phyloP scores from a whole-genome alignment of 257 asterid genomes.

The Orobanche coerulescens region DNA sequence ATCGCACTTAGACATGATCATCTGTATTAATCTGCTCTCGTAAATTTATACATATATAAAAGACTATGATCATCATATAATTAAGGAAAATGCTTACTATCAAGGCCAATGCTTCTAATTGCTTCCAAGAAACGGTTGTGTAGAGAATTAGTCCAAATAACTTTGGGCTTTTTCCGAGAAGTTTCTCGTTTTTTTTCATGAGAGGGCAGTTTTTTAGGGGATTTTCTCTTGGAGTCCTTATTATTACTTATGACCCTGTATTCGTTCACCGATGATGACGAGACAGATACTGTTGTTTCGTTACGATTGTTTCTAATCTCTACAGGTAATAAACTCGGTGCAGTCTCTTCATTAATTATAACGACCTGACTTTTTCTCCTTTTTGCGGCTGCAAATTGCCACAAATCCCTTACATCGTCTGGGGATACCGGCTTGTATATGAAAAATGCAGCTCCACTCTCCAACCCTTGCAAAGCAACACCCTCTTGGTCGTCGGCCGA shows the following conservation, averaged over 20 bases:
- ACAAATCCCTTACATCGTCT: slow-evolving; percentile 37
- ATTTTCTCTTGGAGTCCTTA: slow-evolving; percentile 22
- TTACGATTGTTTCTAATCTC: too few relatives aligned
- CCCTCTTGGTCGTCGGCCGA: slow-evolving; percentile 36
- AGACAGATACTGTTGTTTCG: background rate
- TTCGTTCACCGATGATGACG: slow-evolving; percentile 17
- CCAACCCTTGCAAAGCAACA: slow-evolving; percentile 28
- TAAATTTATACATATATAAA: background rate
- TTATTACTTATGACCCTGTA: background rate
- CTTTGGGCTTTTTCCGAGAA: slow-evolving; percentile 28
- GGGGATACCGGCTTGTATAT: slow-evolving; percentile 36
- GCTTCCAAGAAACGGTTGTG: slow-evolving; percentile 57
- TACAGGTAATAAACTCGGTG: too few relatives aligned
- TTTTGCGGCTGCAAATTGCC: slow-evolving; percentile 36
- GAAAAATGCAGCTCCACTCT: slow-evolving; percentile 35
- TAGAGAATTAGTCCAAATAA: slow-evolving; percentile 44
- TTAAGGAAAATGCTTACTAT: slow-evolving; percentile 34
- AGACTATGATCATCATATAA: too few relatives aligned
- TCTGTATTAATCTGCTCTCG: too few relatives aligned
- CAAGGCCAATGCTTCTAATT: slow-evolving; percentile 36
- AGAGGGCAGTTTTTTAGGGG: slow-evolving; percentile 8
- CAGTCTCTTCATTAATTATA: slow-evolving; percentile 16
- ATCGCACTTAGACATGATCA: too few relatives aligned
- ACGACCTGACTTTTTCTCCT: slow-evolving; percentile 16
- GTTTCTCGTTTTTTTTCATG: slow-evolving; percentile 13